These are phyloP conservation scores for Pichia heedii DNA, from an alignment of 805 yeast species.

Conservation along the genomic window DNA sequence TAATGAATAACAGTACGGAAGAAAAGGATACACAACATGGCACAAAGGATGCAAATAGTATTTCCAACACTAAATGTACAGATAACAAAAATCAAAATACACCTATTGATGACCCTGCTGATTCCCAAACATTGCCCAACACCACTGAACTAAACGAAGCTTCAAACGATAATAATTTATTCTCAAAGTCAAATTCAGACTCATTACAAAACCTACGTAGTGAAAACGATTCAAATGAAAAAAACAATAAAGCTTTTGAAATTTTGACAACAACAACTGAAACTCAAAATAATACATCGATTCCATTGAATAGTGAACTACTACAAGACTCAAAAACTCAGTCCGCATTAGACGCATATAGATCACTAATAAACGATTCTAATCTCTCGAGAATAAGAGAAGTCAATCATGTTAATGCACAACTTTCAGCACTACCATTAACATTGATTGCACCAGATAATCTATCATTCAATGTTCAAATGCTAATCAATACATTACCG, in stretches of 20 bases:
- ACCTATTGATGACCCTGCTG: too few relatives aligned
- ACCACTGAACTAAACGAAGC: too few relatives aligned
- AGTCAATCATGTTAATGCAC: conserved; percentile 31
- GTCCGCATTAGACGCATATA: conserved; percentile 20
- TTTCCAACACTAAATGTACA: too few relatives aligned
- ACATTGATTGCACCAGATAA: conserved; percentile 47
- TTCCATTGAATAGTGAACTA: conserved; percentile 29
- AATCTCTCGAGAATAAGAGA: conserved; percentile 12
- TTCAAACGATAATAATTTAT: too few relatives aligned
- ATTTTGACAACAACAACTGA: conserved; percentile 13
- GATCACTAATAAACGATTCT: conserved; percentile 17
- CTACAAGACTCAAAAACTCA: conserved; percentile 19
- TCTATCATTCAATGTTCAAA: conserved; percentile 52
- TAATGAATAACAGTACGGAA: too few relatives aligned
- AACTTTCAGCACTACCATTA: conserved; percentile 52
- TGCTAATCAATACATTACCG: conserved; percentile 60
- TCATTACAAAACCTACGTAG: too few relatives aligned
- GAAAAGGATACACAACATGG: too few relatives aligned
- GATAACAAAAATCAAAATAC: too few relatives aligned
- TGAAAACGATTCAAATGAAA: too few relatives aligned
- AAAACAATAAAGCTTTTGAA: not conserved
- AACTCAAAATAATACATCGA: conserved; percentile 23
- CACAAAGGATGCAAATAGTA: too few relatives aligned
- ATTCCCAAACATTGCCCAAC: too few relatives aligned
- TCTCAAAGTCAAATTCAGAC: too few relatives aligned